These are phyloP conservation scores for Aureobasidium sp. DNA, from an alignment of 2,329 filamentous ascomycete genomes.

Conservation along the genomic window DNA sequence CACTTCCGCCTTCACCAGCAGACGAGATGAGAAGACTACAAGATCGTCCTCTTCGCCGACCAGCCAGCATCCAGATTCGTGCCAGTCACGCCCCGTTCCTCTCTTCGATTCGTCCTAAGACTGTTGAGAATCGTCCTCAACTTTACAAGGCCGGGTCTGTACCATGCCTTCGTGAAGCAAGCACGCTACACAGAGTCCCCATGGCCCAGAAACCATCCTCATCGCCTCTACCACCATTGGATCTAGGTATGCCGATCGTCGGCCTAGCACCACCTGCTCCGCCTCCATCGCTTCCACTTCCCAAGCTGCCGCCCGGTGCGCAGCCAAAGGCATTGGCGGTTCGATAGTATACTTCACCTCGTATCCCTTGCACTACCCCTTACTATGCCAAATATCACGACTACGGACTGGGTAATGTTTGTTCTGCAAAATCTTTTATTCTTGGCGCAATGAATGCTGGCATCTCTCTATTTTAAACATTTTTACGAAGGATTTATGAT, in stretches of 20 bases:
- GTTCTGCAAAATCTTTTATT: background rate
- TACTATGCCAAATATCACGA: background rate
- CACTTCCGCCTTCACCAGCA: background rate
- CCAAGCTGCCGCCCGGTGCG: slow-evolving; percentile 24
- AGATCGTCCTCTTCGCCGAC: slow-evolving; percentile 27
- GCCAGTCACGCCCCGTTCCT: slow-evolving; percentile 36
- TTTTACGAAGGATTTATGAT: background rate
- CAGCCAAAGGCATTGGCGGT: background rate
- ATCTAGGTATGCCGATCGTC: slow-evolving; percentile 29
- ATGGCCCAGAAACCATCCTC: background rate
- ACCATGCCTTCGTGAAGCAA: background rate
- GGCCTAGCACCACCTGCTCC: slow-evolving; percentile 37
- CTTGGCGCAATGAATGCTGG: slow-evolving; percentile 1
- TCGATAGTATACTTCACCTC: background rate
- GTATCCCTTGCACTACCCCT: too few species aligned
- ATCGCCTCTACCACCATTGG: slow-evolving; percentile 16
- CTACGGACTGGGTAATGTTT: background rate
- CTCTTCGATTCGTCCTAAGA: slow-evolving; percentile 25
- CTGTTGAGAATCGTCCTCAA: slow-evolving; percentile 14
- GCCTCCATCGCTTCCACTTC: slow-evolving; percentile 37
- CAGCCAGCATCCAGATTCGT: slow-evolving; percentile 36
- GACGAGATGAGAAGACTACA: background rate
- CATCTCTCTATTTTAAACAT: background rate
- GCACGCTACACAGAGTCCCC: background rate
- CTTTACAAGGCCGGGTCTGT: slow-evolving; percentile 4